A percentile compares a stretch with the other conserved stretches of the same genome.
Conservation (phyloP, 176 grass and related monocot species). For the Carex kokanica region DNA sequence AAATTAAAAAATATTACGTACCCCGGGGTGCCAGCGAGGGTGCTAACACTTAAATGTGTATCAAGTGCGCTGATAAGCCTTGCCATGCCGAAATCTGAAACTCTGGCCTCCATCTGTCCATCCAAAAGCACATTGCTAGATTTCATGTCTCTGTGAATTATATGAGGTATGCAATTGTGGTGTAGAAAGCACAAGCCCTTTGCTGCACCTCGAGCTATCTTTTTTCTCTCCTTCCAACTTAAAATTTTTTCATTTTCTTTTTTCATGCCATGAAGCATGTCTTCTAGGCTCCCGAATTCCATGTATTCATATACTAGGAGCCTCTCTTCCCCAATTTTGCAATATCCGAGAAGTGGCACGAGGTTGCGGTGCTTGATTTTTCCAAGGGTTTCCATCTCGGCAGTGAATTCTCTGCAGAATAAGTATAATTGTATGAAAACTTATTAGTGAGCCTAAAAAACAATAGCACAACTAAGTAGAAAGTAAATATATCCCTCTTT, state of each 20-base stretch:
- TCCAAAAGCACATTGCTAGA: constrained; percentile 95
- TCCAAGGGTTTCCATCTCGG: constrained; percentile 95
- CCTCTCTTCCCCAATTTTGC: constrained; percentile 92
- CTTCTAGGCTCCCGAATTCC: constrained; percentile 80
- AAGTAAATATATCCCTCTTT: not conserved
- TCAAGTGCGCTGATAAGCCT: constrained; percentile 77
- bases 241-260: constrained; percentile 9
- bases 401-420: constrained; percentile 72
- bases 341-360: constrained; percentile 77
- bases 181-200: constrained; percentile 87
- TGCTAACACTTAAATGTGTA: constrained; percentile 95
- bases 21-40: constrained; percentile 82
- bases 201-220: constrained; percentile 63
- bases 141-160: constrained; percentile 99
- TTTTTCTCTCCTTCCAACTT: constrained; percentile 51
- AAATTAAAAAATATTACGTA: constrained; percentile 26
- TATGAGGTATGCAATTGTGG: constrained; percentile 98
- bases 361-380: constrained; percentile 96
- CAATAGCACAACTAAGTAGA: not conserved
- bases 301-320: constrained; percentile 97
- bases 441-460: not conserved
- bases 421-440: not conserved
- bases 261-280: constrained; percentile 49
- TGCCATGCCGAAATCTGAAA: constrained; percentile 94
- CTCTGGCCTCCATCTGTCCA: constrained; percentile 60